phyloP scores from a whole-genome alignment of 495 filamentous ascomycete species.

The Evansstolkia leycettana region DNA sequence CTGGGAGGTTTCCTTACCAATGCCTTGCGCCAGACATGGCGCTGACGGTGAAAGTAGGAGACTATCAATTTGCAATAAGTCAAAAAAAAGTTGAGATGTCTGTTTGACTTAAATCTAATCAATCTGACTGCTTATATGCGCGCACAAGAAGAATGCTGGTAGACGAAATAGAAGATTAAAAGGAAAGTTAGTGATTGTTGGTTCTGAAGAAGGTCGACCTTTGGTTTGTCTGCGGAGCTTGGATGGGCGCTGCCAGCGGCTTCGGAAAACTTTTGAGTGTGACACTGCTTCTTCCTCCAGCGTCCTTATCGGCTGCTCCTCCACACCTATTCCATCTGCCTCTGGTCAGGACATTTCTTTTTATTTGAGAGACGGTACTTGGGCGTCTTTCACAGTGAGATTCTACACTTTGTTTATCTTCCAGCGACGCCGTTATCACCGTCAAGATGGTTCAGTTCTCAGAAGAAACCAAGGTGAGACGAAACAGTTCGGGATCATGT shows the following conservation, averaged over 20 bases:
- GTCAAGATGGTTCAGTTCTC: conserved; percentile 77
- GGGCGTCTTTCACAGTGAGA: too few species aligned
- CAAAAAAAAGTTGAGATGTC: too few species aligned
- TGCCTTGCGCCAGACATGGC: conserved; percentile 65
- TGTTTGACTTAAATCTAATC: too few species aligned
- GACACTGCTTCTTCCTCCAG: conserved; percentile 3
- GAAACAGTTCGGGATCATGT: background rate
- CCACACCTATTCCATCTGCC: conserved; percentile 4
- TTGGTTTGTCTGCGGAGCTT: conserved; percentile 6
- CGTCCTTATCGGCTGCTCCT: conserved; percentile 3
- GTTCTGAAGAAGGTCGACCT: background rate
- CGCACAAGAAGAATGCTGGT: too few species aligned
- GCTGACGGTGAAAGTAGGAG: conserved; percentile 4
- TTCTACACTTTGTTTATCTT: too few species aligned
- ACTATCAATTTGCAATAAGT: background rate
- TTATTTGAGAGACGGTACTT: too few species aligned
- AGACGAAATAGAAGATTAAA: background rate
- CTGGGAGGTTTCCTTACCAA: conserved; percentile 43
- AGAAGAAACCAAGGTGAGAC: conserved; percentile 83
- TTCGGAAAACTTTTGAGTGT: conserved; percentile 26
- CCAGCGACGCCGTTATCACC: background rate
- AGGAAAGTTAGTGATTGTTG: background rate
- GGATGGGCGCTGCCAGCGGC: conserved; percentile 2
- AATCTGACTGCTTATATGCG: too few species aligned
- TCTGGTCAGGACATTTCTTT: background rate